These are phyloP conservation scores for Sporisorium exsertum DNA, from an alignment of 1,284 basidiomycete species.

Conservation along the genomic window DNA sequence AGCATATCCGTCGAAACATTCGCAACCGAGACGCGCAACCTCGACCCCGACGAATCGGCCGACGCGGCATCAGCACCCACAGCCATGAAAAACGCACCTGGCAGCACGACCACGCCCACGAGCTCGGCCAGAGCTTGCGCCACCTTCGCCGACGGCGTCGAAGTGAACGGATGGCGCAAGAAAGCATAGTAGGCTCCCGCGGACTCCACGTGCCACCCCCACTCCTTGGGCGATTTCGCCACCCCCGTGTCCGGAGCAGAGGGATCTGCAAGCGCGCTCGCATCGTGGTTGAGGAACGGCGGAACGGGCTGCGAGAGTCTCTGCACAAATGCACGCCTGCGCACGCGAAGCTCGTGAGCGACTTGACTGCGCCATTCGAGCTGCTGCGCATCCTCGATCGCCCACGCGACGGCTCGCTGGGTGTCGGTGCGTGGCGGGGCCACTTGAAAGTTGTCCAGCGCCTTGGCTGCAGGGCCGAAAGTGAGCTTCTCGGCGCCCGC, in stretches of 20 bases:
- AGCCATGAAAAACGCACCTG: slow-evolving; percentile 53
- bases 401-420: slow-evolving; percentile 57
- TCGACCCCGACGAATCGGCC: slow-evolving; percentile 13
- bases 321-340: slow-evolving; percentile 75
- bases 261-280: slow-evolving; percentile 12
- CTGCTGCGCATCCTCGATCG: slow-evolving; percentile 44
- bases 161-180: slow-evolving; percentile 55
- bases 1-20: slow-evolving; percentile 45
- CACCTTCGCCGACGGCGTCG: slow-evolving; percentile 38
- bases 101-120: slow-evolving; percentile 57
- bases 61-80: not conserved
- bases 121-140: slow-evolving; percentile 51
- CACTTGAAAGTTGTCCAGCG: slow-evolving; percentile 79
- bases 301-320: slow-evolving; percentile 66
- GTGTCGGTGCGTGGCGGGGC: slow-evolving; percentile 50
- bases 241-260: not conserved
- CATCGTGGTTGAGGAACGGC: slow-evolving; percentile 26
- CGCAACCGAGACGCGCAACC: slow-evolving; percentile 46
- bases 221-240: slow-evolving; percentile 36
- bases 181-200: slow-evolving; percentile 69
- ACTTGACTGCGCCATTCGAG: slow-evolving; percentile 72
- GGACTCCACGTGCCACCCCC: slow-evolving; percentile 67
- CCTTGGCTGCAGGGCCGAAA: slow-evolving; percentile 72
- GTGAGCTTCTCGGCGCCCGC: slow-evolving; percentile 63
- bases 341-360: slow-evolving; percentile 73